These are phyloP conservation scores for Colletotrichum sublineola DNA, from an alignment of 2,329 filamentous ascomycete species.

Conservation along the genomic window DNA sequence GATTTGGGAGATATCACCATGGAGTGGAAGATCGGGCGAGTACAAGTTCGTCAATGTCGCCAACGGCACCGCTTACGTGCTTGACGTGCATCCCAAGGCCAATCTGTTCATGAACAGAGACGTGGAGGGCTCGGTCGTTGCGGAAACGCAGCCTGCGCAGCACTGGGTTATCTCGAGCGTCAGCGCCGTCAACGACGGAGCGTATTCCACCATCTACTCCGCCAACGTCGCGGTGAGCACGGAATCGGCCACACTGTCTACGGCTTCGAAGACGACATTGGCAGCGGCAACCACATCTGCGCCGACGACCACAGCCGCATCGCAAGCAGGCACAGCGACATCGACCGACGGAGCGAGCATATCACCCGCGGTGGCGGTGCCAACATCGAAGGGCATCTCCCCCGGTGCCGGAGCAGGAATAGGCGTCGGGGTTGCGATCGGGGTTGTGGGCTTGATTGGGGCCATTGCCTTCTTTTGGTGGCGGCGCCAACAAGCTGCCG, in stretches of 20 bases:
- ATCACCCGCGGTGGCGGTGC: constrained; percentile 4
- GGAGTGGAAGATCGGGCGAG: constrained; percentile 45
- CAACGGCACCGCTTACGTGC: constrained; percentile 51
- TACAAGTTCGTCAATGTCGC: constrained; percentile 50
- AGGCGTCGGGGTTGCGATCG: constrained; percentile 48
- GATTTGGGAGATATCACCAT: constrained; percentile 52
- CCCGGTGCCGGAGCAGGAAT: constrained; percentile 50
- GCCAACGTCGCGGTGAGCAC: constrained; percentile 33
- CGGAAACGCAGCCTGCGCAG: constrained; percentile 48
- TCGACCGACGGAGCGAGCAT: constrained; percentile 21
- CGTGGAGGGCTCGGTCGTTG: constrained; percentile 31
- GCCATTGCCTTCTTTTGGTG: constrained; percentile 47
- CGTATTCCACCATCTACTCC: constrained; percentile 51
- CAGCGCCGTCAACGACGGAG: constrained; percentile 49
- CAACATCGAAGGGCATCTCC: constrained; percentile 45
- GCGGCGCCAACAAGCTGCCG: constrained; percentile 43
- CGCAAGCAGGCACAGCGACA: constrained; percentile 3
- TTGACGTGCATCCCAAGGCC: constrained; percentile 52
- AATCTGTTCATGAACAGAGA: constrained; percentile 49
- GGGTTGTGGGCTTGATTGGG: constrained; percentile 45
- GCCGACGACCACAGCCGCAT: constrained; percentile 1
- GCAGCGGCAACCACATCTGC: constrained; percentile 5
- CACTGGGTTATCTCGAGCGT: constrained; percentile 53
- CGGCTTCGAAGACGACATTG: constrained; percentile 22
- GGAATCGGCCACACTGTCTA: constrained; percentile 18